Base-by-base conservation (phyloP, 1,139 yeast genomes). In the Scheffersomyces illinoinensis region DNA sequence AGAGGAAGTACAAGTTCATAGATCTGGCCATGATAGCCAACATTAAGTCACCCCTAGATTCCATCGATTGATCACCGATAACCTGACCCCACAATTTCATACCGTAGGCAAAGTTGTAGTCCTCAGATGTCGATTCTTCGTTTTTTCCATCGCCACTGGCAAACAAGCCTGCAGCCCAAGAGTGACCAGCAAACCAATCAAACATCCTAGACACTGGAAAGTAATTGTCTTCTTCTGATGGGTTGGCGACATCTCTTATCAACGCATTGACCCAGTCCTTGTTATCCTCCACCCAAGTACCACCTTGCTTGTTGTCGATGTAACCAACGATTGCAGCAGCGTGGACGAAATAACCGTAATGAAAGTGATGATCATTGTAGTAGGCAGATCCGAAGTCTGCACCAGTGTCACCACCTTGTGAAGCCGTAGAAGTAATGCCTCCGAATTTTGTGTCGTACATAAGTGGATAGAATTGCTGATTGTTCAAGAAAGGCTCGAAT, bases 111-210 rank as follows among this genome's bases (percentile, higher is more conserved):
- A 89, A 89, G 74, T 91, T 90, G 76, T 87, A 88, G 69, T 90
- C 96, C 71, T 91, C 96, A 19, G 93, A 87, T 18, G 91, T 79
- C 3, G 93, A 88, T 72, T 91, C 96, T 76, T 91, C 90, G 68
- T 91, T 88, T 67, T 87, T 87, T 60, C 96, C 96, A 68, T 89
- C 96, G 48, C 87, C 89, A 64, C 86, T 76, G 48, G 82, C 84
- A 68, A 85, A 87, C 62, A 90, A 76, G 19, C 97, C 96, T 59
- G 85, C 85, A 7, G 96, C 96, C 93, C 95, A 90, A 1, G 96
- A 89, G 72, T 91, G 96, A 46, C 97, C 97, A 53, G 82, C 81
- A 75, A 76, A 91, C 91, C 91, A 91, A 71, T 90, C 95, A 73
- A 90, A 91, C 81, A 82, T 83, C 70, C 96, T 83, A 54, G 85